Evolutionary conservation across 2,329 filamentous ascomycete genomes (phyloP), one percentile per base, ranked within the genome.

Genomic region (Cladophialophora carrionii): DNA sequence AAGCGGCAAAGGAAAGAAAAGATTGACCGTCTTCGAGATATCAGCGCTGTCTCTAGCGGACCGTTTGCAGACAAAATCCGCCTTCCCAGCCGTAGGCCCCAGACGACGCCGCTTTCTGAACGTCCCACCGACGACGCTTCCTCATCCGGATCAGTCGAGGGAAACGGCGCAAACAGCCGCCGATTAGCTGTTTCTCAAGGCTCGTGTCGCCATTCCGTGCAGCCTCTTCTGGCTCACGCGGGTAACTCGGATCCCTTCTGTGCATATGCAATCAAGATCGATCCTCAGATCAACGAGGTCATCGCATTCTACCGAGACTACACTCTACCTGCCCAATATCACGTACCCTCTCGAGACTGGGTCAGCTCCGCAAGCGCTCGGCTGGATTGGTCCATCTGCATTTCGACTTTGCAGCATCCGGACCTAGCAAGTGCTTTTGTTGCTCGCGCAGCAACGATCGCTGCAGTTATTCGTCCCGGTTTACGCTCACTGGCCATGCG

Each of bases 161-260:
- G 14, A 3, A 4, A 37, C 14, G 12, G 34, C 34, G 14, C 12
- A 14, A 37, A 4, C 4, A 2, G 34, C 12, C 12, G 10, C 12
- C 34, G 34, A 12, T 37, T 17, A 17, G 34, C 34, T 10, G 34
- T 17, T 37, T 12, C 9, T 14, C 34, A 37, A 5, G 34, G 34
- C 3, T 14, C 34, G 34, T 10, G 10, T 37, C 4, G 3, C 14
- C 34, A 14, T 37, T 37, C 34, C 12, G 14, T 37, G 34, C 12
- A 17, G 14, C 14, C 34, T 37, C 34, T 37, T 37, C 34, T 17
- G 34, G 34, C 14, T 14, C 12, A 37, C 34, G 12, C 34, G 14
- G 55, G 55, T 4, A 57, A 57, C 43, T 57, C 55, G 12, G 55
- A 57, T 22, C 55, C 55, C 20, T 57, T 57, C 34, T 5, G 29